A percentile compares a stretch with the other conserved stretches of the same genome.
These are phyloP conservation scores for Phragmites australis DNA, from an alignment of 176 grass and related monocot genomes.

Conservation along the genomic window DNA sequence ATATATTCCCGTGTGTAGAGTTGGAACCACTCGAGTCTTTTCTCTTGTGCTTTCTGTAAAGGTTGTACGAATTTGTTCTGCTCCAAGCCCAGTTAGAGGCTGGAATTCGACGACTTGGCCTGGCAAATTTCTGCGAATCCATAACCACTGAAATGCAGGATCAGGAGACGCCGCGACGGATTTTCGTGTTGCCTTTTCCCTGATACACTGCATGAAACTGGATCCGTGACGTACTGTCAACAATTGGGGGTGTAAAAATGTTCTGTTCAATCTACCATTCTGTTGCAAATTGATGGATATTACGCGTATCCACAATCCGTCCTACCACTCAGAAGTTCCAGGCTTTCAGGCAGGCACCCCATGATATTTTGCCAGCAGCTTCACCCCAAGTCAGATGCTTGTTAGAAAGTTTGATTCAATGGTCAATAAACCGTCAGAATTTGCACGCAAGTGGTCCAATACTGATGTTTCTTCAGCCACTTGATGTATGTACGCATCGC, in stretches of 20 bases:
- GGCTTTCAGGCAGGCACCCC: background rate
- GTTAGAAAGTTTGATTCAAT: conserved; percentile 21
- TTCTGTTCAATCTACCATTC: conserved; percentile 27
- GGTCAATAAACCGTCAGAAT: background rate
- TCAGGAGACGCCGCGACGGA: background rate
- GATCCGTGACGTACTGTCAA: conserved; percentile 13
- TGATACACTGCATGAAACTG: conserved; percentile 13
- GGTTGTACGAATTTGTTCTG: conserved; percentile 42
- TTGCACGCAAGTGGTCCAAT: background rate
- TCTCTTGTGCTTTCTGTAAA: conserved; percentile 45
- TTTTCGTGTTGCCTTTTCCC: background rate
- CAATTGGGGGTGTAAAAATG: conserved; percentile 18
- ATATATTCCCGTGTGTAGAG: conserved; percentile 46
- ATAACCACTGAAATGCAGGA: conserved; percentile 35
- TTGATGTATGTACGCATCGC: background rate
- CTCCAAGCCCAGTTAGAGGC: conserved; percentile 27
- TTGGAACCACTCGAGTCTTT: conserved; percentile 43
- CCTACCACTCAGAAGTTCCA: background rate
- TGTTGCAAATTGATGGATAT: conserved; percentile 15
- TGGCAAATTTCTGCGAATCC: conserved; percentile 14
- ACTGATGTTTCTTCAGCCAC: background rate
- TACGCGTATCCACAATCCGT: background rate
- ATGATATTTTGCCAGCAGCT: background rate
- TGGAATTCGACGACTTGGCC: conserved; percentile 31
- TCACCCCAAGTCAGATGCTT: background rate